These are phyloP conservation scores for Chaetoscypha palmicola DNA, from an alignment of 2,329 filamentous ascomycete genomes.

Conservation along the genomic window DNA sequence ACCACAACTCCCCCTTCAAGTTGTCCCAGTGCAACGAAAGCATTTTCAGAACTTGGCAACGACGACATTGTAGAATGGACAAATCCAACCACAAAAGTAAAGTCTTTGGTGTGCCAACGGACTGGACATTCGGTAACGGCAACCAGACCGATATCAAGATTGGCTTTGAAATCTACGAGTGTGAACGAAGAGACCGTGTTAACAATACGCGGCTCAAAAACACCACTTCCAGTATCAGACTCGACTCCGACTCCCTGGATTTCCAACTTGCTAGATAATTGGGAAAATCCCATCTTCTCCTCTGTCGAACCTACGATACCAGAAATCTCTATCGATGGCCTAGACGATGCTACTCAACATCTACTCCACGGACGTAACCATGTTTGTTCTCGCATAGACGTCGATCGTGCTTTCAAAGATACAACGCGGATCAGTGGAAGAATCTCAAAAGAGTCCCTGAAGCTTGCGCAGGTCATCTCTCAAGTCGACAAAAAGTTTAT, in stretches of 20 bases:
- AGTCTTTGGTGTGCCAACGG: slow-evolving; percentile 44
- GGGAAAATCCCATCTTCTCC: slow-evolving; percentile 74
- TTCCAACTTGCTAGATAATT: slow-evolving; percentile 50
- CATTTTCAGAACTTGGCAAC: slow-evolving; percentile 22
- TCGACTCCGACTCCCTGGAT: slow-evolving; percentile 45
- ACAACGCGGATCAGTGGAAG: slow-evolving; percentile 33
- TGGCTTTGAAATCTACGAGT: too few species aligned
- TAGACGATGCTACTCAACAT: slow-evolving; percentile 17
- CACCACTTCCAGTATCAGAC: neutral
- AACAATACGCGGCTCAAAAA: too few species aligned
- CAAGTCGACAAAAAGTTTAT: slow-evolving; percentile 93
- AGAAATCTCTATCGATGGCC: slow-evolving; percentile 31
- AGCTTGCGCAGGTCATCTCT: slow-evolving; percentile 57
- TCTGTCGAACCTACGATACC: slow-evolving; percentile 40
- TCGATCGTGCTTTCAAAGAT: slow-evolving; percentile 25
- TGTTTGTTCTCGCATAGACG: slow-evolving; percentile 26
- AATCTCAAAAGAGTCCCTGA: slow-evolving; percentile 57
- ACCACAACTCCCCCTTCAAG: neutral
- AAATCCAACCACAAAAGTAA: slow-evolving; percentile 51
- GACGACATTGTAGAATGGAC: slow-evolving; percentile 45
- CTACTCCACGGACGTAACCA: slow-evolving; percentile 21
- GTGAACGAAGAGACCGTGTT: too few species aligned
- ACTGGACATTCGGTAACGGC: slow-evolving; percentile 43
- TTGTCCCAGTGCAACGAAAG: too few species aligned
- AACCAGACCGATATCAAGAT: slow-evolving; percentile 15